Evolutionary conservation across 2,329 filamentous ascomycete genomes (phyloP).

Genomic region (Sporothrix luriei): DNA sequence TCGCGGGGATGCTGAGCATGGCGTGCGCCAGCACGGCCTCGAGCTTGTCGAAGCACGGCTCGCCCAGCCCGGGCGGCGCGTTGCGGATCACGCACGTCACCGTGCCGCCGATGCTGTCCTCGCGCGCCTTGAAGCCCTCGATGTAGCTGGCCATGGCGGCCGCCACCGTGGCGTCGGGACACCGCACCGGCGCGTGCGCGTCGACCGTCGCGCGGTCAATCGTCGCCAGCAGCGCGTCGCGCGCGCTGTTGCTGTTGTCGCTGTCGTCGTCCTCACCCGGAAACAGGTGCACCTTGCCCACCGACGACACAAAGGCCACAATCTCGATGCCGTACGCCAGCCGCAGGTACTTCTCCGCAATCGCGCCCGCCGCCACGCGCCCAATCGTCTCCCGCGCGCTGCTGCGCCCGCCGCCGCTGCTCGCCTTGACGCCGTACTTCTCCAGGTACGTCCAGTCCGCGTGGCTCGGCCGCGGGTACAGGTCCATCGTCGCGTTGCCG

Average conservation of each 20-base stretch:
- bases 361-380: slow-evolving; percentile 85
- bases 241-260: no score
- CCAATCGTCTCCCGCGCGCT: slow-evolving; percentile 95
- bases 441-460: slow-evolving; percentile 97
- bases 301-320: slow-evolving; percentile 83
- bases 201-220: slow-evolving; percentile 80
- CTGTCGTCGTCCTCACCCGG: slow-evolving; percentile 48
- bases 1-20: slow-evolving; percentile 93
- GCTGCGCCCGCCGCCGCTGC: slow-evolving; percentile 83
- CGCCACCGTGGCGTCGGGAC: slow-evolving; percentile 68
- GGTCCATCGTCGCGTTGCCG: slow-evolving; percentile 83
- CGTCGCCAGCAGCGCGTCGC: slow-evolving; percentile 62
- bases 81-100: slow-evolving; percentile 93
- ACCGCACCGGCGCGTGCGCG: slow-evolving; percentile 80
- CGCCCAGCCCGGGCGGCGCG: slow-evolving; percentile 80
- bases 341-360: slow-evolving; percentile 88
- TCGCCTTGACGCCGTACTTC: slow-evolving; percentile 94
- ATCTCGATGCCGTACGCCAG: slow-evolving; percentile 86
- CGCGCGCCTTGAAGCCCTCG: slow-evolving; percentile 71
- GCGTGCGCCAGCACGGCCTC: slow-evolving; percentile 89
- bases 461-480: slow-evolving; percentile 87
- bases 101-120: slow-evolving; percentile 92
- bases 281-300: slow-evolving; percentile 78
- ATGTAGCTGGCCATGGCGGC: slow-evolving; percentile 78
- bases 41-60: slow-evolving; percentile 94